phyloP scores from a whole-genome alignment of 2,329 filamentous ascomycete genomes.

The Xylariaceae sp. region DNA sequence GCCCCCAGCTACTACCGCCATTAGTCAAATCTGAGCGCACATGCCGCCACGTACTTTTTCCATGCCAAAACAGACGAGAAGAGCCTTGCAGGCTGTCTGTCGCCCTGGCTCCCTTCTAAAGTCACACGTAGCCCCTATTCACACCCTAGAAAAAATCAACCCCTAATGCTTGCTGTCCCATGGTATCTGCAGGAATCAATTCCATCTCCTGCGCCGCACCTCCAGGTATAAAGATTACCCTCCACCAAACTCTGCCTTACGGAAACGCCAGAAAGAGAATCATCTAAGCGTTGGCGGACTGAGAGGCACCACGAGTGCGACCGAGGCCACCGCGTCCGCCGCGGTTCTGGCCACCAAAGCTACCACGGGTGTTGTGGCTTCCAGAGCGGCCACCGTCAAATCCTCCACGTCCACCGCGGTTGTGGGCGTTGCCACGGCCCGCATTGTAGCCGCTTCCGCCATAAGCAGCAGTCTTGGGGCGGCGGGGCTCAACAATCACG shows the following conservation, averaged over 20 bases:
- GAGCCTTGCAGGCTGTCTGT: slow-evolving; percentile 9
- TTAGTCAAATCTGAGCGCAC: slow-evolving; percentile 18
- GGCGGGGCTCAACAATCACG: slow-evolving; percentile 84
- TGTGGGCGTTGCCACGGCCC: slow-evolving; percentile 54
- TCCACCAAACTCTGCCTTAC: slow-evolving; percentile 1
- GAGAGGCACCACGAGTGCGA: slow-evolving; percentile 53
- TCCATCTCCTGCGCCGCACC: neutral
- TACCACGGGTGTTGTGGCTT: slow-evolving; percentile 60
- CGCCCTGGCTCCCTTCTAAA: slow-evolving; percentile 12
- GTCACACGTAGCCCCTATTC: slow-evolving; percentile 20
- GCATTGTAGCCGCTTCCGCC: slow-evolving; percentile 63
- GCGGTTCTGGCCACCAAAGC: slow-evolving; percentile 61
- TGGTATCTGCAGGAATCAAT: slow-evolving; percentile 8
- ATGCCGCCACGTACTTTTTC: slow-evolving; percentile 26
- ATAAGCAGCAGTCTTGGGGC: slow-evolving; percentile 65
- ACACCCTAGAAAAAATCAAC: slow-evolving; percentile 21
- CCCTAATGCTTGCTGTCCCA: slow-evolving; percentile 12
- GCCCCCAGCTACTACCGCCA: slow-evolving; percentile 19
- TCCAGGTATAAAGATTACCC: slow-evolving; percentile 1
- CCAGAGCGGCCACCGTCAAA: slow-evolving; percentile 55
- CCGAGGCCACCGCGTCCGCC: slow-evolving; percentile 59
- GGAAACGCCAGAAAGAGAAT: neutral
- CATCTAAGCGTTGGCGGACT: slow-evolving; percentile 47
- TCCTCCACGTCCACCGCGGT: slow-evolving; percentile 59
- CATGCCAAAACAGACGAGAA: slow-evolving; percentile 21